These are phyloP conservation scores for Sideroxylon spinosum DNA, from an alignment of 179 eudicot genomes.

Conservation along the genomic window DNA sequence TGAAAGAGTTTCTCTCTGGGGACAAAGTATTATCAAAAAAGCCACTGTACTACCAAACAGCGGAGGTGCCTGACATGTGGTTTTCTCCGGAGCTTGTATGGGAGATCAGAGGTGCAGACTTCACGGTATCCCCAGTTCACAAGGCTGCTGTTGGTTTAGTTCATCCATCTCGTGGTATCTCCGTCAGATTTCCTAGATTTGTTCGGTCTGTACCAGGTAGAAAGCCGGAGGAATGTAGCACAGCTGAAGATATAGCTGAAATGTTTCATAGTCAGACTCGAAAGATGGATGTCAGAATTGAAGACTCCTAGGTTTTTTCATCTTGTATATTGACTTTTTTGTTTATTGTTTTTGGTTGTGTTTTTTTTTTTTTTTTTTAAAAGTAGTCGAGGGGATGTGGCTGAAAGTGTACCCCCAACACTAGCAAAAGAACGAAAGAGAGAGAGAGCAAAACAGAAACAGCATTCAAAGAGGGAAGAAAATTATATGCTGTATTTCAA, in stretches of 20 bases:
- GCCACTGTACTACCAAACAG: constrained; percentile 76
- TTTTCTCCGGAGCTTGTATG: constrained; percentile 81
- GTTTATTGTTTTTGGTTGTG: too few relatives aligned
- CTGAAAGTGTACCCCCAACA: too few relatives aligned
- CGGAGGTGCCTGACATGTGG: constrained; percentile 82
- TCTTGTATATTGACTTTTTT: background rate
- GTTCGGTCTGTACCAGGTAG: constrained; percentile 52
- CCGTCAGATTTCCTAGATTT: constrained; percentile 87
- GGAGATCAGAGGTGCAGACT: constrained; percentile 92
- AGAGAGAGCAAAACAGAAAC: too few relatives aligned
- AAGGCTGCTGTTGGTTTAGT: constrained; percentile 82
- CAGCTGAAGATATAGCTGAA: constrained; percentile 66
- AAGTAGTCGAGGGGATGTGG: background rate
- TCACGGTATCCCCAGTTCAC: constrained; percentile 90
- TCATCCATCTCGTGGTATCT: constrained; percentile 88
- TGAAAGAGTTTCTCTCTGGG: constrained; percentile 77
- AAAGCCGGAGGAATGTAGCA: constrained; percentile 84
- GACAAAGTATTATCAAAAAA: constrained; percentile 65
- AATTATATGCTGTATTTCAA: too few relatives aligned
- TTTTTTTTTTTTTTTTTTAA: too few relatives aligned
- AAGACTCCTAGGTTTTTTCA: background rate
- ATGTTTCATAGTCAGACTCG: constrained; percentile 86
- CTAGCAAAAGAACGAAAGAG: too few relatives aligned
- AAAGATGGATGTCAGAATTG: constrained; percentile 63
- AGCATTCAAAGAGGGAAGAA: too few relatives aligned